phyloP scores from a whole-genome alignment of 176 grass and related monocot genomes.

The Chrysopogon serrulatus region DNA sequence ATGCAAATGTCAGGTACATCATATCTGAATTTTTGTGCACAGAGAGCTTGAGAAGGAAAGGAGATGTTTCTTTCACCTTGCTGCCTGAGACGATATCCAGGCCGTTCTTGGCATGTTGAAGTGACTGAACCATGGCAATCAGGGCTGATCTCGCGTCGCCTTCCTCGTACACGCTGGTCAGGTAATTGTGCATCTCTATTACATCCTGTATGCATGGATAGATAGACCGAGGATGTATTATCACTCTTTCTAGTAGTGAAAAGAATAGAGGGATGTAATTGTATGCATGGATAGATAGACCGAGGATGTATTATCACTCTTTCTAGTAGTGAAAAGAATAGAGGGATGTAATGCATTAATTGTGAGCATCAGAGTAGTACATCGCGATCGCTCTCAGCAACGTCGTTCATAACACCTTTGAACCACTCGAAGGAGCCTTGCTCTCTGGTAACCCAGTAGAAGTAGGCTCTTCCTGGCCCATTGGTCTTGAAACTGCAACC shows the following conservation, averaged over 20 bases:
- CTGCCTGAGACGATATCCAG: conserved; percentile 95
- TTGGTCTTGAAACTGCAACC: conserved; percentile 51
- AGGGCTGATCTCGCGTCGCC: conserved; percentile 88
- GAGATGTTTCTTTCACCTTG: conserved; percentile 39
- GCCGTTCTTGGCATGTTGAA: conserved; percentile 92
- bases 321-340: background rate
- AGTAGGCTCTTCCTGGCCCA: conserved; percentile 90
- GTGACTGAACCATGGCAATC: conserved; percentile 92
- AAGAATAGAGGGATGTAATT: conserved; percentile 3
- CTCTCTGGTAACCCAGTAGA: conserved; percentile 99
- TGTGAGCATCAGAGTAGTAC: conserved; percentile 32
- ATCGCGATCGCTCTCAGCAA: conserved; percentile 77
- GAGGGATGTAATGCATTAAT: background rate
- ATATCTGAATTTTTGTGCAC: background rate
- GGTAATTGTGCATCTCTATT: conserved; percentile 99
- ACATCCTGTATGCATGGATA: conserved; percentile 43
- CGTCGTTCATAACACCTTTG: conserved; percentile 98
- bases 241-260: background rate
- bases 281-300: background rate
- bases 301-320: background rate
- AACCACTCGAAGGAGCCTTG: conserved; percentile 99
- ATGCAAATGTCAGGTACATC: background rate
- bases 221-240: background rate
- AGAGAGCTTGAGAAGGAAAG: background rate
- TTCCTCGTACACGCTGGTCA: conserved; percentile 99